A percentile compares a stretch with the other conserved stretches of the same genome.
Conservation (phyloP, 768 basidiomycete species). For the Porpolomopsis calyptriformis region DNA sequence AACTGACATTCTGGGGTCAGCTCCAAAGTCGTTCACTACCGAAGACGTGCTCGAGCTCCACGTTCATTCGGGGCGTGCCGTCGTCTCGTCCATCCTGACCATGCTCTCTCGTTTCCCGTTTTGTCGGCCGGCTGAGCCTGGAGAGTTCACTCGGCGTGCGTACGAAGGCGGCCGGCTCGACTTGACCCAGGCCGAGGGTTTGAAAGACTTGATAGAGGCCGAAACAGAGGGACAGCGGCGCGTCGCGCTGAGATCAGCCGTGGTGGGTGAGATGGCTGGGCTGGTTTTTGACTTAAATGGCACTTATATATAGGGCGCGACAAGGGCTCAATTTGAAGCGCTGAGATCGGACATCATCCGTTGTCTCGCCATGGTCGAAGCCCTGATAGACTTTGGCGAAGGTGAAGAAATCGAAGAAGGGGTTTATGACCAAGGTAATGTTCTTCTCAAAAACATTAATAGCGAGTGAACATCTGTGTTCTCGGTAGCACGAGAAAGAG, state of each 20-base stretch:
- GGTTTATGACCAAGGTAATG: slow-evolving; percentile 58
- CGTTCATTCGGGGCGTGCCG: slow-evolving; percentile 76
- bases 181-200: slow-evolving; percentile 80
- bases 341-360: slow-evolving; percentile 58
- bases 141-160: slow-evolving; percentile 83
- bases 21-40: slow-evolving; percentile 72
- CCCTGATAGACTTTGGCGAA: slow-evolving; percentile 89
- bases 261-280: slow-evolving; percentile 35
- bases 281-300: neutral
- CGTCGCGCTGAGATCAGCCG: slow-evolving; percentile 56
- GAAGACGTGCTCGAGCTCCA: slow-evolving; percentile 80
- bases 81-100: slow-evolving; percentile 58
- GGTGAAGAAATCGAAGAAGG: slow-evolving; percentile 83
- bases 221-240: slow-evolving; percentile 78
- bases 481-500: slow-evolving; percentile 42
- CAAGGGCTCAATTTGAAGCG: slow-evolving; percentile 47
- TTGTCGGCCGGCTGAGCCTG: slow-evolving; percentile 71
- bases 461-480: slow-evolving; percentile 3
- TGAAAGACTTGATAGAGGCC: slow-evolving; percentile 79
- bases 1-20: slow-evolving; percentile 25
- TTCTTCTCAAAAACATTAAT: neutral
- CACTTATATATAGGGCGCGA: slow-evolving; percentile 41
- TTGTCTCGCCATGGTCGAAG: slow-evolving; percentile 73
- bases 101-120: slow-evolving; percentile 51
- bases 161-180: slow-evolving; percentile 75